A percentile compares a stretch with the other conserved stretches of the same genome.
phyloP scores from a whole-genome alignment of 257 asterid genomes.

The Fraxinus excelsior region DNA sequence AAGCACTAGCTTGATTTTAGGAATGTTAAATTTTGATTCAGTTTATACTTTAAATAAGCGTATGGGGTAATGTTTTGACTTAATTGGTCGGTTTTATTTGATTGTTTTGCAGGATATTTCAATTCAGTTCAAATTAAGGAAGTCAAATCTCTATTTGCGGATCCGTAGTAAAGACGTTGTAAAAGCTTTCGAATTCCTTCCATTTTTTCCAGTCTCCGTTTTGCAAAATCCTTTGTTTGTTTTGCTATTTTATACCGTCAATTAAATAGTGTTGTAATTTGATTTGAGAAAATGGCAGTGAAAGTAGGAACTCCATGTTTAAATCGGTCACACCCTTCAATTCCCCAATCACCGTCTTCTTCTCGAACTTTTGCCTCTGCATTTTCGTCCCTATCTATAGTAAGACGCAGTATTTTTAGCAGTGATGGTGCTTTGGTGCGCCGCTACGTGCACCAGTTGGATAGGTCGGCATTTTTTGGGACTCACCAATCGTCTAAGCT shows the following conservation, averaged over 20 bases:
- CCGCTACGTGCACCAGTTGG: conserved; percentile 29
- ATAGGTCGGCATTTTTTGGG: conserved; percentile 41
- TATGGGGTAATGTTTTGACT: conserved; percentile 27
- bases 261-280: conserved; percentile 6
- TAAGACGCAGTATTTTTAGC: conserved; percentile 42
- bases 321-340: conserved; percentile 70
- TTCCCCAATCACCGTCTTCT: conserved; percentile 74
- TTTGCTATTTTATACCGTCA: background rate
- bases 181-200: background rate
- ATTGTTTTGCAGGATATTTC: conserved; percentile 46
- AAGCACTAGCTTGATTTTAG: conserved; percentile 12
- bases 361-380: conserved; percentile 68
- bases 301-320: conserved; percentile 63
- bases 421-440: conserved; percentile 55
- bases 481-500: conserved; percentile 38
- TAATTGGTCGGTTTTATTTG: conserved; percentile 36
- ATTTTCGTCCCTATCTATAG: conserved; percentile 54
- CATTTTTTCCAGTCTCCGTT: conserved; percentile 8
- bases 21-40: conserved; percentile 16
- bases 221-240: background rate
- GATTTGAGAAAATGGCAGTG: conserved; percentile 49
- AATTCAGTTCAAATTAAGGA: conserved; percentile 35
- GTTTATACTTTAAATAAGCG: conserved; percentile 10
- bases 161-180: conserved; percentile 32
- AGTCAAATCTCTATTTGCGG: conserved; percentile 22